Evolutionary conservation across 306 rosid genomes (phyloP).

Genomic region (Myrica gale): DNA sequence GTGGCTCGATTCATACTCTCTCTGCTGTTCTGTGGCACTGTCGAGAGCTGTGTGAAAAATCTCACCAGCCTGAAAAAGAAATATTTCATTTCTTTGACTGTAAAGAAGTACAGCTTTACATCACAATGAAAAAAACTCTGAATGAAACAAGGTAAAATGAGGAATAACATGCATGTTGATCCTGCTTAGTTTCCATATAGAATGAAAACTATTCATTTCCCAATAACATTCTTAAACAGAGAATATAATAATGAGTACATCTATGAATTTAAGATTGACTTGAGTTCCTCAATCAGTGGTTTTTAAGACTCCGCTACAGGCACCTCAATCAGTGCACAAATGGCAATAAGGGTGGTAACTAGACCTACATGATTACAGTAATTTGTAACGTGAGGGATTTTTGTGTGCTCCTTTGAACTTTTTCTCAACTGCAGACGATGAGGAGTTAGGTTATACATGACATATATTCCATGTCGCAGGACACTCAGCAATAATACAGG

Average conservation of each 20-base stretch:
- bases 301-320: too few relatives aligned
- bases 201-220: neutral
- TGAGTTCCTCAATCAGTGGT: neutral
- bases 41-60: conserved; percentile 66
- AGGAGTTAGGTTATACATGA: neutral
- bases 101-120: conserved; percentile 15
- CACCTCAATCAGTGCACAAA: neutral
- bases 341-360: neutral
- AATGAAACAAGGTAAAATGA: conserved; percentile 7
- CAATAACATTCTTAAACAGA: neutral
- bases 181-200: neutral
- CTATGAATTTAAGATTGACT: neutral
- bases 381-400: neutral
- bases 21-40: conserved; percentile 60
- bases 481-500: neutral
- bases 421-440: neutral
- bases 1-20: conserved; percentile 54
- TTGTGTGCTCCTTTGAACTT: neutral
- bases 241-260: neutral
- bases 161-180: neutral
- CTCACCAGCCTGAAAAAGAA: conserved; percentile 66
- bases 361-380: conserved; percentile 1
- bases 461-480: neutral
- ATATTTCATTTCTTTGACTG: conserved; percentile 13
- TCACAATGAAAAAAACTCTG: conserved; percentile 21